Conservation (phyloP, 768 basidiomycete genomes). For the Boletus reticuloceps region DNA sequence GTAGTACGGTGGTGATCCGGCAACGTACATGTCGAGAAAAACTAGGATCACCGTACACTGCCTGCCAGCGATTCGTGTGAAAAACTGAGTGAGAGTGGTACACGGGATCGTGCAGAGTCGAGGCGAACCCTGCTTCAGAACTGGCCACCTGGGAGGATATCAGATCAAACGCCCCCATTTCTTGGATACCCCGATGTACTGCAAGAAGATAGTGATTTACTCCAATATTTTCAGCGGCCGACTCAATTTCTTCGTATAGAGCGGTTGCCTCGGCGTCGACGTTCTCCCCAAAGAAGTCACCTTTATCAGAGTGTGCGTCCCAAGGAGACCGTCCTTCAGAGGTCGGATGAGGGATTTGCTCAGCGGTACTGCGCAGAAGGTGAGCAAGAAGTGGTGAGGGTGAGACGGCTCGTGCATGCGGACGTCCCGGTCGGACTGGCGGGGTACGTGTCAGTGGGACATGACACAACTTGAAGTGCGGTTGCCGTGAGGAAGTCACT, state of each 20-base stretch:
- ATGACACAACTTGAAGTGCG: too few relatives aligned
- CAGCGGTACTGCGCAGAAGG: constrained; percentile 64
- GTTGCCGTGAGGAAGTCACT: too few relatives aligned
- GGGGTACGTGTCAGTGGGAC: too few relatives aligned
- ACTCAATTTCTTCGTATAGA: constrained; percentile 24
- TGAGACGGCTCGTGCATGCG: too few relatives aligned
- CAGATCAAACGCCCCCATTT: too few relatives aligned
- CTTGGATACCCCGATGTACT: constrained; percentile 59
- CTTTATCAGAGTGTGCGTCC: constrained; percentile 65
- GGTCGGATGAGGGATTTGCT: constrained; percentile 73
- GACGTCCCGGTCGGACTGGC: too few relatives aligned
- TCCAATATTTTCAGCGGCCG: constrained; percentile 35
- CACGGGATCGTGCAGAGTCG: constrained; percentile 49
- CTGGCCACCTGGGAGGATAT: constrained; percentile 32
- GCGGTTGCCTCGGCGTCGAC: constrained; percentile 28
- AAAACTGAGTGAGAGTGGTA: constrained; percentile 81
- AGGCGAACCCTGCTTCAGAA: constrained; percentile 29
- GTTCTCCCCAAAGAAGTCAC: constrained; percentile 37
- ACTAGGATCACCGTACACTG: constrained; percentile 70
- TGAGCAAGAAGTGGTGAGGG: constrained; percentile 87
- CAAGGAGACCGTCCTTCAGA: constrained; percentile 64
- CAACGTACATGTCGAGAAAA: constrained; percentile 67
- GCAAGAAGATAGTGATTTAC: constrained; percentile 81
- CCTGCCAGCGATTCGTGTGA: constrained; percentile 71
- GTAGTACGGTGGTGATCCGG: neutral